Evolutionary conservation across 495 filamentous ascomycete species (phyloP), one percentile per base, ranked within the genome.

Genomic region (Lineolata rhizophorae): DNA sequence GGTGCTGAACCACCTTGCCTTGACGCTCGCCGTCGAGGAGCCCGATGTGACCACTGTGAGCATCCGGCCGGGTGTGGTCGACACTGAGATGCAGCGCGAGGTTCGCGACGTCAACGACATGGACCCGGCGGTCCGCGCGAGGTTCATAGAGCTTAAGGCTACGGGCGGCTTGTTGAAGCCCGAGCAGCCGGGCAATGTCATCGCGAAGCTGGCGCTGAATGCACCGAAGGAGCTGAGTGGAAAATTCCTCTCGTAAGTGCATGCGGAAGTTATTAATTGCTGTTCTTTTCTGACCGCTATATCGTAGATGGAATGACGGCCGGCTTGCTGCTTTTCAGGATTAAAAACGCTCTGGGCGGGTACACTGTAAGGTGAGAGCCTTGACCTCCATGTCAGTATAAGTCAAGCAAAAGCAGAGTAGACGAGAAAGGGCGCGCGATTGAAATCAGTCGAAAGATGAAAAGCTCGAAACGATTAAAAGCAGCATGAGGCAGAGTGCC

Each of bases 401-500:
- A n/a, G 6, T 6, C 6, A 6, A n/a, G 6, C 22, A 25, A 6
- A 25, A 25, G 22, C 22, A 25, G n/a, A 25, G 6, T 25, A 25
- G 6, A 25, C n/a, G 22, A 25, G 6, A 25, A n/a, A 25, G n/a
- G 22, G 6, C n/a, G 22, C 5, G 27, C 16, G 16, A 11, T 12
- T 30, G 18, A 21, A 17, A 52, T 91, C 81, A 91, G 81, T 60
- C 64, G 80, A 87, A 84, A 87, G 80, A 85, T 87, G 81, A 90
- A 90, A 90, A 87, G 74, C 61, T 64, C 53, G 56, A 67, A 74
- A 67, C 28, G 9, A 20, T 32, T 65, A 62, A 60, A 53, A 57
- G 61, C 68, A 77, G 71, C 71, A 83, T 71, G 62, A 65, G 56
- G 47, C 50, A 27, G 46, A 57, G 48, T 38, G 37, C 55, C 67